A percentile compares a stretch with the other conserved stretches of the same genome.
Evolutionary conservation across 441 rosid genomes (phyloP).

Genomic region (Populus hybrid): DNA sequence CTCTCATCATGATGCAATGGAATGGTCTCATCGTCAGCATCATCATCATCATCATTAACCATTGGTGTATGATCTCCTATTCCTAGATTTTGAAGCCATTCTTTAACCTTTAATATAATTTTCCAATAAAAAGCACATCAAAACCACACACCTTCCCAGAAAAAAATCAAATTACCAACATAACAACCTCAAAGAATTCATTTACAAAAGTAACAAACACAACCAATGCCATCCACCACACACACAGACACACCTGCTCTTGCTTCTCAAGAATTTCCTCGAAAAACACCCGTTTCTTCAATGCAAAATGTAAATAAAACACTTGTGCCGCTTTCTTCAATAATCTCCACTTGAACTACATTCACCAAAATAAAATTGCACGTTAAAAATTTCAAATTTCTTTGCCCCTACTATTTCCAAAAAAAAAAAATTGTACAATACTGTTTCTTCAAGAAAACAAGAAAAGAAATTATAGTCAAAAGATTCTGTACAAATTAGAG

Average conservation of each 20-base stretch:
- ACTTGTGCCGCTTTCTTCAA: slow-evolving; percentile 95
- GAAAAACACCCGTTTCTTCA: slow-evolving; percentile 87
- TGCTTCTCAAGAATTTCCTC: slow-evolving; percentile 99
- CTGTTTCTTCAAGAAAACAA: too few relatives aligned
- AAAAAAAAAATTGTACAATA: too few relatives aligned
- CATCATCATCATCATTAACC: slow-evolving; percentile 83
- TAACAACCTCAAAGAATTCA: neutral
- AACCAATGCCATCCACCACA: neutral
- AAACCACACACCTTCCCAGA: slow-evolving; percentile 33
- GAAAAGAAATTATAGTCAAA: too few relatives aligned
- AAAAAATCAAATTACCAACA: slow-evolving; percentile 9
- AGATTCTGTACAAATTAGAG: too few relatives aligned
- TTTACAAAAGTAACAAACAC: neutral
- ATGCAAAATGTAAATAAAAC: slow-evolving; percentile 80
- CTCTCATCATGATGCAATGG: slow-evolving; percentile 74
- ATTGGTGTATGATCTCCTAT: slow-evolving; percentile 78
- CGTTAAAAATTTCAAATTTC: too few relatives aligned
- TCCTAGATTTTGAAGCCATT: slow-evolving; percentile 99
- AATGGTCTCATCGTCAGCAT: slow-evolving; percentile 64
- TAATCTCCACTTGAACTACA: slow-evolving; percentile 90
- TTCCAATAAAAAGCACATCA: slow-evolving; percentile 50
- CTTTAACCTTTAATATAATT: slow-evolving; percentile 88
- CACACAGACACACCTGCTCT: slow-evolving; percentile 71
- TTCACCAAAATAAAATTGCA: neutral
- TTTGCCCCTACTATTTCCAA: too few relatives aligned